A percentile compares a stretch with the other conserved stretches of the same genome.
These are phyloP conservation scores for Crithidia acanthocephali DNA, from an alignment of 208 protist species.

Conservation along the genomic window DNA sequence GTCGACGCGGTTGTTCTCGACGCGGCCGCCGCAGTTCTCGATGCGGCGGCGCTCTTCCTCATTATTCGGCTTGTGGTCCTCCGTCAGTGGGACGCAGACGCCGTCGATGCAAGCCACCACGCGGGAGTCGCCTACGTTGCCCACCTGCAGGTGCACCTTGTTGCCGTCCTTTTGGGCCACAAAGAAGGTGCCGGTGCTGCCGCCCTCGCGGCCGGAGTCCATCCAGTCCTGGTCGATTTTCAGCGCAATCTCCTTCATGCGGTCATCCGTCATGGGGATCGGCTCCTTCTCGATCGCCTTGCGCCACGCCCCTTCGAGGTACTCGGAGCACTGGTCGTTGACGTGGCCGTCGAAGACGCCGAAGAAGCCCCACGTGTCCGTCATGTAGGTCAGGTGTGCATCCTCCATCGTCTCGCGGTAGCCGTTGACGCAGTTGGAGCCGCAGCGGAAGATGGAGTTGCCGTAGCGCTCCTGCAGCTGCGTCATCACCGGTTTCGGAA, in stretches of 20 bases:
- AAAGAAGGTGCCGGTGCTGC: constrained; percentile 93
- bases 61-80: constrained; percentile 96
- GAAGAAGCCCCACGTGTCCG: constrained; percentile 89
- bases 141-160: constrained; percentile 86
- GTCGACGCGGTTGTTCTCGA: constrained; percentile 94
- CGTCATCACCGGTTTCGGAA: constrained; percentile 92
- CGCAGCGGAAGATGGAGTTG: constrained; percentile 89
- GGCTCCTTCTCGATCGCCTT: constrained; percentile 60
- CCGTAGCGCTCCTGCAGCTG: constrained; percentile 86
- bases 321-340: constrained; percentile 85
- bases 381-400: constrained; percentile 82
- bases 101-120: constrained; percentile 89
- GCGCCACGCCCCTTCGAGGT: constrained; percentile 80
- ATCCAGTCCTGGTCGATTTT: constrained; percentile 89
- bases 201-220: constrained; percentile 66
- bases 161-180: constrained; percentile 72
- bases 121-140: constrained; percentile 94
- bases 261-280: constrained; percentile 83
- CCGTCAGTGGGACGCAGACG: constrained; percentile 81
- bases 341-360: constrained; percentile 93
- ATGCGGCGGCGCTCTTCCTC: constrained; percentile 87
- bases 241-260: constrained; percentile 83
- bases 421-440: constrained; percentile 90
- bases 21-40: constrained; percentile 88
- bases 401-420: constrained; percentile 94